phyloP scores from a whole-genome alignment of 2,329 filamentous ascomycete species.

The Colletotrichum sp. region DNA sequence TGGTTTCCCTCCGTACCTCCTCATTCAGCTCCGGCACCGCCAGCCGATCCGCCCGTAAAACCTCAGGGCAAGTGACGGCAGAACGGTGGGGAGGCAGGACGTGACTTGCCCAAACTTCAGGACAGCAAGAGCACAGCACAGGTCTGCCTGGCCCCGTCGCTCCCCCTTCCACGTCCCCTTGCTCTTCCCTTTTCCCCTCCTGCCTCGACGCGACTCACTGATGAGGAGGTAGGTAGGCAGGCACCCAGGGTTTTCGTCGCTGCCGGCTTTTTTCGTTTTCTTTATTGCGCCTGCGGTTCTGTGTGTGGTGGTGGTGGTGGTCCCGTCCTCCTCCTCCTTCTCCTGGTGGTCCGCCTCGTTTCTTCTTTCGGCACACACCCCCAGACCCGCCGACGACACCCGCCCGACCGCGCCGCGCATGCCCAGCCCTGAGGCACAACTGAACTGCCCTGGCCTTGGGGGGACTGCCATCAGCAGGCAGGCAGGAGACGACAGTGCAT shows the following conservation, averaged over 20 bases:
- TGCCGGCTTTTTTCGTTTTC: background rate
- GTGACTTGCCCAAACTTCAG: background rate
- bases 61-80: background rate
- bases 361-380: background rate
- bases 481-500: background rate
- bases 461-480: background rate
- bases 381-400: background rate
- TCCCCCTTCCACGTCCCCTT: background rate
- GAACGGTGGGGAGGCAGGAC: background rate
- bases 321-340: background rate
- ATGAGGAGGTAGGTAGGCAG: background rate
- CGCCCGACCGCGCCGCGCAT: background rate
- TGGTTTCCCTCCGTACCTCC: conserved; percentile 2
- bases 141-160: background rate
- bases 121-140: background rate
- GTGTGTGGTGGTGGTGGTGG: background rate
- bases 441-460: background rate
- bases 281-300: background rate
- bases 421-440: background rate
- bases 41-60: conserved; percentile 22
- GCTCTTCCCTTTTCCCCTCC: background rate
- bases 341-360: background rate
- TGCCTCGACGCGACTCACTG: background rate
- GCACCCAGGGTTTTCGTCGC: background rate
- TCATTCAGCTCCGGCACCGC: conserved; percentile 22